Evolutionary conservation across 352 stramenopile genomes (phyloP), one percentile per base, ranked within the genome.

Genomic region (Pythium apleroticum): DNA sequence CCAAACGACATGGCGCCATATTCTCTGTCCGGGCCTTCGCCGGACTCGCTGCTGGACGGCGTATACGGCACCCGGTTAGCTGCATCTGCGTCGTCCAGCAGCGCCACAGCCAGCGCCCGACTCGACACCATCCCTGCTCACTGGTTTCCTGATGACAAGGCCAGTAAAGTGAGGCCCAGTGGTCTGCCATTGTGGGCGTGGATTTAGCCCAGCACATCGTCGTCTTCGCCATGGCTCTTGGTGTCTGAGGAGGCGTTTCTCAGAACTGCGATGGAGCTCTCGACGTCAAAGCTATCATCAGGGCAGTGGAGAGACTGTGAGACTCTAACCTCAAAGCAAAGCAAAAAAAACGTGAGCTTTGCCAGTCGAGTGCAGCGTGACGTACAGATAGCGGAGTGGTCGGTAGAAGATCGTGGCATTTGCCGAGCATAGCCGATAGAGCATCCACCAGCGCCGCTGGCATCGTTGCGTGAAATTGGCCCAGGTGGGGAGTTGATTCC

Each of bases 301-400:
- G 6, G 30, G 5, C 5, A 33, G 30, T 15, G 33, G n/a, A 25
- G 25, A 65, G 24, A 15, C 3, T 39, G 20, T 8, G 48, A 53
- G 15, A 31, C 45, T 27, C 22, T 10, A 57, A 57, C 22, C 10
- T 35, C 17, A 20, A n/a, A n/a, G n/a, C n/a, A n/a, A n/a, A n/a
- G n/a, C n/a, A n/a, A n/a, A n/a, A n/a, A n/a, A n/a, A n/a, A n/a
- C n/a, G n/a, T 9, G 11, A 3, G 15, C 30, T n/a, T n/a, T n/a
- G n/a, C n/a, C n/a, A n/a, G n/a, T n/a, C n/a, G n/a, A n/a, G n/a
- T n/a, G n/a, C n/a, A n/a, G n/a, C n/a, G 33, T 4, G 5, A 68
- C 74, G 11, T 58, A 82, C 72, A 89, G 65, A 45, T 77, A 88
- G 15, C 81, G 78, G 41, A 90, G 64, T 19, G 81, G 81, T 4